Evolutionary conservation across 257 asterid species (phyloP).

Genomic region (Scutellaria minor): DNA sequence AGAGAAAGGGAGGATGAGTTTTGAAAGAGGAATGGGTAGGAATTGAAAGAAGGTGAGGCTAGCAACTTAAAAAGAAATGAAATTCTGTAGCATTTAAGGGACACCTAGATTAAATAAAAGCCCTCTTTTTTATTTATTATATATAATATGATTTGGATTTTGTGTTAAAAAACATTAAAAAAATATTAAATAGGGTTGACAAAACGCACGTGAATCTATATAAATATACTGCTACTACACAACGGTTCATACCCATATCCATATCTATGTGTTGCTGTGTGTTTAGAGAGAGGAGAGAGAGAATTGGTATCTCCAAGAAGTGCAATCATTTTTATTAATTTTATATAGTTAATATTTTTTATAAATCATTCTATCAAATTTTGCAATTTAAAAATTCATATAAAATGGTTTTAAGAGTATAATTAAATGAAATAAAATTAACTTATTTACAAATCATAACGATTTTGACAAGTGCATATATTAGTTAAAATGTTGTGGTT

Average conservation of each 20-base stretch:
- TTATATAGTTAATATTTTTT: background rate
- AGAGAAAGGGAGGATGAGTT: background rate
- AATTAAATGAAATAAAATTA: too few relatives aligned
- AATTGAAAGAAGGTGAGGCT: slow-evolving; percentile 12
- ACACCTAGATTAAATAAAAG: slow-evolving; percentile 7
- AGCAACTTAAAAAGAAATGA: slow-evolving; percentile 28
- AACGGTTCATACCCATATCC: slow-evolving; percentile 45
- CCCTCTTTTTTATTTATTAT: background rate
- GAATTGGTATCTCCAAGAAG: slow-evolving; percentile 41
- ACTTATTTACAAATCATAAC: too few relatives aligned
- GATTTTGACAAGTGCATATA: too few relatives aligned
- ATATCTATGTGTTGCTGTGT: slow-evolving; percentile 36
- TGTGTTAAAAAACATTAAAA: slow-evolving; percentile 18
- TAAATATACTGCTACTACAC: slow-evolving; percentile 39
- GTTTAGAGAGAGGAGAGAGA: slow-evolving; percentile 21
- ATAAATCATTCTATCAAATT: background rate
- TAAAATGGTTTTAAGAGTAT: too few relatives aligned
- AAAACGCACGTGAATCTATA: slow-evolving; percentile 67
- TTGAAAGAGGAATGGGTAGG: background rate
- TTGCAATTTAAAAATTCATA: too few relatives aligned
- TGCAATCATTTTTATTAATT: slow-evolving; percentile 41
- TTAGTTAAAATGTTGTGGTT: too few relatives aligned
- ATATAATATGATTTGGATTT: slow-evolving; percentile 29
- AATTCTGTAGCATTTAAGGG: slow-evolving; percentile 15
- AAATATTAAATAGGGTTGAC: slow-evolving; percentile 46